Evolutionary conservation across 768 basidiomycete genomes (phyloP).

Genomic region (Artomyces pyxidatus): DNA sequence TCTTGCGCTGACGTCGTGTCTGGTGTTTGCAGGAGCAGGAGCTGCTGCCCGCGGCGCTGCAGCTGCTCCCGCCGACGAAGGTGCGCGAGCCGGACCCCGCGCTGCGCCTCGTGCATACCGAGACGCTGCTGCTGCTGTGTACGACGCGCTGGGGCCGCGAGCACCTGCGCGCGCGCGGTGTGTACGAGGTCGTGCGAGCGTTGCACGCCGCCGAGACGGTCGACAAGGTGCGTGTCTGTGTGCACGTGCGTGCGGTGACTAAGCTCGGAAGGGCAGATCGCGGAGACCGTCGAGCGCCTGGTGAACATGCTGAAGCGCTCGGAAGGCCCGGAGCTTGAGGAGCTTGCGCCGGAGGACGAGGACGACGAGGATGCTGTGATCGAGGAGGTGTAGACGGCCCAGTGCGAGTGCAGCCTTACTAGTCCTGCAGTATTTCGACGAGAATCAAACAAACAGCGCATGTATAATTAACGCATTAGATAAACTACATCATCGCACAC

Average conservation of each 20-base stretch:
- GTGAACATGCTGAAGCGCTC: slow-evolving; percentile 80
- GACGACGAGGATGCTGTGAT: slow-evolving; percentile 70
- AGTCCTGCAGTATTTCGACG: no score
- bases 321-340: slow-evolving; percentile 45
- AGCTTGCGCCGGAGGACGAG: slow-evolving; percentile 20
- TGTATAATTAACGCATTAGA: no score
- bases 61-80: slow-evolving; percentile 84
- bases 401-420: not conserved
- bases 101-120: slow-evolving; percentile 78
- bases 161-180: slow-evolving; percentile 67
- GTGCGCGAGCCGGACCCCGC: slow-evolving; percentile 69
- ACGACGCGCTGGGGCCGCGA: slow-evolving; percentile 88
- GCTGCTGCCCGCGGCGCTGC: slow-evolving; percentile 70
- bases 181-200: slow-evolving; percentile 77
- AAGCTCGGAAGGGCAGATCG: slow-evolving; percentile 44
- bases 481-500: no score
- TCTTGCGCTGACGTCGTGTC: not conserved
- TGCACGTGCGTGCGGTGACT: not conserved
- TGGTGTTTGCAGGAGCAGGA: slow-evolving; percentile 65
- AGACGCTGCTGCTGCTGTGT: slow-evolving; percentile 81
- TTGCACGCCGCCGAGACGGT: slow-evolving; percentile 73
- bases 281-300: slow-evolving; percentile 80
- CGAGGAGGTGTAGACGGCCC: slow-evolving; percentile 72
- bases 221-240: slow-evolving; percentile 50
- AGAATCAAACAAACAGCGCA: no score